Conservation (phyloP, 2,329 filamentous ascomycete species). For the Phialophora expanda region DNA sequence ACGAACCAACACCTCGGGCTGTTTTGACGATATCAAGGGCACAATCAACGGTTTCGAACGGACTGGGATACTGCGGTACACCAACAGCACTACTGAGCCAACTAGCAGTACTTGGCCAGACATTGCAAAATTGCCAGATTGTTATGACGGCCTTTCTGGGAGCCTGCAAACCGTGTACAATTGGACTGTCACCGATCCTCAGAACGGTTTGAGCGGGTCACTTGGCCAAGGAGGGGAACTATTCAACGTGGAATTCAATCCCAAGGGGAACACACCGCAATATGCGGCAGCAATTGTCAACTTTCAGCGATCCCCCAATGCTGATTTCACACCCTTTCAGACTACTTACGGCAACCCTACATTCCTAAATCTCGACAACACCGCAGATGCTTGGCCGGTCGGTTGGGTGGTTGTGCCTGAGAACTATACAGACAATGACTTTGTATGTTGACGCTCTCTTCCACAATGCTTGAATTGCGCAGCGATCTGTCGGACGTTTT, state of each 20-base stretch:
- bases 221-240: too few relatives aligned
- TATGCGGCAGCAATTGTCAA: background rate
- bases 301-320: background rate
- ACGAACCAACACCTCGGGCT: slow-evolving; percentile 30
- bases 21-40: slow-evolving; percentile 27
- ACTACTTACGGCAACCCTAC: background rate
- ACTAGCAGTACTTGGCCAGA: background rate
- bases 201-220: too few relatives aligned
- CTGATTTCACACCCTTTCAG: background rate
- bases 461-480: background rate
- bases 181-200: too few relatives aligned
- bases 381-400: background rate
- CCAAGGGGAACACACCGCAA: background rate
- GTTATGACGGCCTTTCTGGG: too few relatives aligned
- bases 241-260: too few relatives aligned
- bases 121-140: background rate
- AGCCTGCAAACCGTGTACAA: too few relatives aligned
- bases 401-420: background rate
- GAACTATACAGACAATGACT: background rate
- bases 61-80: background rate
- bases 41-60: background rate
- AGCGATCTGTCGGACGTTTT: too few relatives aligned
- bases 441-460: background rate
- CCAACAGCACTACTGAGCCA: too few relatives aligned
- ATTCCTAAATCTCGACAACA: background rate